Evolutionary conservation across 1,284 basidiomycete species (phyloP), one percentile per base, ranked within the genome.

Genomic region (Spongiforma sp.): DNA sequence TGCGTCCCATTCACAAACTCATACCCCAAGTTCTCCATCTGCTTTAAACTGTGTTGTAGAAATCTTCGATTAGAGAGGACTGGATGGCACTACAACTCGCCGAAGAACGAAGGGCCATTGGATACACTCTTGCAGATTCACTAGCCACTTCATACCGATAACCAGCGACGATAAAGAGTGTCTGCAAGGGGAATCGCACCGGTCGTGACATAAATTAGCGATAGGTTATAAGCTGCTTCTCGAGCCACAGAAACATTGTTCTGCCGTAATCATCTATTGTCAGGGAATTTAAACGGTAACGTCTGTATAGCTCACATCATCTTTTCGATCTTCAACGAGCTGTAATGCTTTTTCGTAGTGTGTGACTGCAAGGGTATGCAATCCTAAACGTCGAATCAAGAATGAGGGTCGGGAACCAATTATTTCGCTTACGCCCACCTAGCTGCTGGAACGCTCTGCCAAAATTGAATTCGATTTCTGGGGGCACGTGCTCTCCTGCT

Each of bases 361-460:
- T 62, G 84, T 88, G 10, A 89, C 87, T 0, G 95, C 95, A 67
- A 94, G 86, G 15, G 92, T 88, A 57, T 89, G 84, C 12, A 98
- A 78, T 12, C 93, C 95, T 96, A 66, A 12, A 55, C 52, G 48
- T 21, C 34, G n/a, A 26, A 55, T 24, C 43, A 39, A 24, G 9
- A 24, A 57, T 63, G 36, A 70, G 26, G 28, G 33, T 9, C 26
- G 21, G 60, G 24, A 37, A 57, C 19, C 5, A 26, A 6, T 8
- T n/a, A 54, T 58, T 56, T 28, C 21, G 12, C 12, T 15, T 36
- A 54, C 4, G 59, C 80, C 69, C 72, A 95, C 95, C 93, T 19
- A 99, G 81, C 62, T 95, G 92, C 73, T 99, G 96, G 74, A 98
- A 98, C 0, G 89, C 86, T 52, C 97, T 83, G 0, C 91, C 97